Conservation (phyloP, 2,329 filamentous ascomycete genomes). For the Coniella lustricola region DNA sequence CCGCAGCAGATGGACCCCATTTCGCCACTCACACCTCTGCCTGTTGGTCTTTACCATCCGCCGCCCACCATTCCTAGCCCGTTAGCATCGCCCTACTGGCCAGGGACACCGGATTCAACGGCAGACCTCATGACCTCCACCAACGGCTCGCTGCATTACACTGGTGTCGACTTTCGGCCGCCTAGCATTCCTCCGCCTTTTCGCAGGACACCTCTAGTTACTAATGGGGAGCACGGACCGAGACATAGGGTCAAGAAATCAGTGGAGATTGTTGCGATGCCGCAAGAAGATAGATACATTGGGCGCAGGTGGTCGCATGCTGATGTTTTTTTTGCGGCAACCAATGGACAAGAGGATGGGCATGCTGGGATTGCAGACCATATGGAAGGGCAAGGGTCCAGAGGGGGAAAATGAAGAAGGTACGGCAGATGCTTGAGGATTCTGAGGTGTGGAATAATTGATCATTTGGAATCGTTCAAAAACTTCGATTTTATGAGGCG, state of each 20-base stretch:
- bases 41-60: slow-evolving; percentile 9
- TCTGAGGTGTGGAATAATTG: not conserved
- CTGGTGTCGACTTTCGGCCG: not conserved
- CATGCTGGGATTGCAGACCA: slow-evolving; percentile 23
- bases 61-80: slow-evolving; percentile 4
- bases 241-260: not conserved
- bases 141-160: not conserved
- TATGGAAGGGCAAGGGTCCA: slow-evolving; percentile 19
- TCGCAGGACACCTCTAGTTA: not conserved
- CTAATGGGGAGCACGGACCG: not conserved
- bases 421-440: not conserved
- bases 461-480: not conserved
- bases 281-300: not conserved
- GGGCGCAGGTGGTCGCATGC: slow-evolving; percentile 15
- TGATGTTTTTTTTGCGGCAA: slow-evolving; percentile 5
- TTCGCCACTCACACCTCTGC: slow-evolving; percentile 12
- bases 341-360: slow-evolving; percentile 25
- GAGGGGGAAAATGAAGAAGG: slow-evolving; percentile 5
- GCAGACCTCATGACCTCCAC: not conserved
- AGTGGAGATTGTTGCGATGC: not conserved
- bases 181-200: not conserved
- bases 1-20: slow-evolving; percentile 18
- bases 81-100: slow-evolving; percentile 3
- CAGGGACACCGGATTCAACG: not conserved
- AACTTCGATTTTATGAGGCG: not conserved